Evolutionary conservation across 306 rosid genomes (phyloP), one percentile per base, ranked within the genome.

Genomic region (Cucumis melo): DNA sequence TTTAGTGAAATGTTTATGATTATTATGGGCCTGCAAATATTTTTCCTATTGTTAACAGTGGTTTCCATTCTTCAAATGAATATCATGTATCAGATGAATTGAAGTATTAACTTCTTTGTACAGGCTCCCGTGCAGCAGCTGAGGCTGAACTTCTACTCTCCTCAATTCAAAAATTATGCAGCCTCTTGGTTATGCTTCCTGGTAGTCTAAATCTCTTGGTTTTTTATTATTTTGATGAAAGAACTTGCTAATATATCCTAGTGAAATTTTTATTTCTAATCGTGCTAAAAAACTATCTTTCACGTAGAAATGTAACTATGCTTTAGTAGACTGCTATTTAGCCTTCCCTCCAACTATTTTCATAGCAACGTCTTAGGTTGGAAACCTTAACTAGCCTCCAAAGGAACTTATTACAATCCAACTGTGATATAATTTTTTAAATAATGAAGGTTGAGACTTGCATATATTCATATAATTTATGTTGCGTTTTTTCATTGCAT

Each of bases 161-260:
- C 74, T 89, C 93, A 55, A 80, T 90, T 81, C 77, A 84, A 85
- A 93, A 91, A 81, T 78, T 93, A 73, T 90, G 96, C 72, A 78
- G 98, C 81, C 85, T 91, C 84, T 90, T 93, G 87, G 80, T 93
- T 82, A 81, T 90, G 87, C 85, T 90, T 82, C 98, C 98, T 86
- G 98, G 98, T 93, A 67, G 79, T 76, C 56, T 41, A 74, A 56
- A 36, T 81, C 32, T 65, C 71, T 65, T 55, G 5, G 14, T 68
- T 23, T 7, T 7, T 41, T 41, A 54, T 44, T 68, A 21, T 68
- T 42, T 20, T 13, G 57, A 68, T 68, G 14, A 66, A 19, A 39
- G 73, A 66, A 66, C 34, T 67, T 67, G 36, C n/a, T 41, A n/a
- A 42, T 67, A 24, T 60, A 67, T 42, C 29, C 32, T 7, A 68